Conservation (phyloP, 2,329 filamentous ascomycete species). For the Paecilomyces niveus region DNA sequence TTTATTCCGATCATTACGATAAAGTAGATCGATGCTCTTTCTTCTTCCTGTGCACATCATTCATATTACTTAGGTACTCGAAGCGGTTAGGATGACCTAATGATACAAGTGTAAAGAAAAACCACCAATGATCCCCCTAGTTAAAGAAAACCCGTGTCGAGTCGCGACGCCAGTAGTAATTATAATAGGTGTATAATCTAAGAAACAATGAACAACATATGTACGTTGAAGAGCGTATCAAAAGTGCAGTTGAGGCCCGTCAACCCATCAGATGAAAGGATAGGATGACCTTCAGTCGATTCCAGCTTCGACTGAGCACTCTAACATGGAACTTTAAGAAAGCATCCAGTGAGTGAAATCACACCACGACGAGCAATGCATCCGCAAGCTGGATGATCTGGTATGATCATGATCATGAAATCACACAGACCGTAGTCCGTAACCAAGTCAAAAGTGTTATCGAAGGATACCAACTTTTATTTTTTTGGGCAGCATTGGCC, state of each 20-base stretch:
- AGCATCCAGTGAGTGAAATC: too few species aligned
- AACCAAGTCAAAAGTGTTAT: too few species aligned
- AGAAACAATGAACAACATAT: neutral
- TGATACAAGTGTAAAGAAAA: neutral
- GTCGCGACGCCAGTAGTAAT: neutral
- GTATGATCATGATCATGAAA: too few species aligned
- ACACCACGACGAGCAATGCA: too few species aligned
- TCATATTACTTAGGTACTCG: neutral
- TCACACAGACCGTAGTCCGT: too few species aligned
- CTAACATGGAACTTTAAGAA: neutral
- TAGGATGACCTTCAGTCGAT: neutral
- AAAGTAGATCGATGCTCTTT: neutral
- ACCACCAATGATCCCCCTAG: neutral
- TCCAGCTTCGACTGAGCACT: neutral
- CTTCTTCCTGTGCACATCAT: neutral
- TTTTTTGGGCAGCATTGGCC: slow-evolving; percentile 37
- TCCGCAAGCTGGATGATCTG: too few species aligned
- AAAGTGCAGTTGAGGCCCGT: neutral
- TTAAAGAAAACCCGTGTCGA: neutral
- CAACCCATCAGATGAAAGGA: neutral
- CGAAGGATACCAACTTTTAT: slow-evolving; percentile 4
- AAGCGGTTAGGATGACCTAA: neutral
- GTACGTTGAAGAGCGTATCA: neutral
- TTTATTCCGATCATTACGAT: neutral
- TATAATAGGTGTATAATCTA: neutral